phyloP scores from a whole-genome alignment of 2,329 filamentous ascomycete genomes.

The Calonectria montana region DNA sequence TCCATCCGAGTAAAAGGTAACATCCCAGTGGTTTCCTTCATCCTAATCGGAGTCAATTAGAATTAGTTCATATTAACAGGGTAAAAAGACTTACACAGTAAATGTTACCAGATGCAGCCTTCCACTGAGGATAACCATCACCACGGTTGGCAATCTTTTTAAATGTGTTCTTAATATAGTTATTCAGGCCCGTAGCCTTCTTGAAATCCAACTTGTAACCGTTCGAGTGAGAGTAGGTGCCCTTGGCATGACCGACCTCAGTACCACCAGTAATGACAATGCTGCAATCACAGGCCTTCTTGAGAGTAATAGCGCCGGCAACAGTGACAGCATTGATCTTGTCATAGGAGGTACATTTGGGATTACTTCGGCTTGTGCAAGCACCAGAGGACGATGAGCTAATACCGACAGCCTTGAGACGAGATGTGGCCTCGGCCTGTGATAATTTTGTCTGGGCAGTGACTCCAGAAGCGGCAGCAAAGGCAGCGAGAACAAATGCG shows the following conservation, averaged over 20 bases:
- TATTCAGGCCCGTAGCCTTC: constrained; percentile 30
- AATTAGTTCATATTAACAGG: background rate
- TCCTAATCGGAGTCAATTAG: constrained; percentile 17
- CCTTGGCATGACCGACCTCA: constrained; percentile 37
- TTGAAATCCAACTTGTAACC: constrained; percentile 42
- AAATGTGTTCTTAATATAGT: constrained; percentile 31
- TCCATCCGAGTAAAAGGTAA: constrained; percentile 22
- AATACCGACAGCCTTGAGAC: constrained; percentile 37
- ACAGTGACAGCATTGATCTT: constrained; percentile 38
- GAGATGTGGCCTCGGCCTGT: constrained; percentile 31
- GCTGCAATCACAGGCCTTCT: constrained; percentile 36
- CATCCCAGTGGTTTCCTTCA: constrained; percentile 38
- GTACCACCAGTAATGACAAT: constrained; percentile 39
- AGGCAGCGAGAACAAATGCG: background rate
- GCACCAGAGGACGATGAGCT: constrained; percentile 32
- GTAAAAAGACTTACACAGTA: constrained; percentile 35
- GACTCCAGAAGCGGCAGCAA: background rate
- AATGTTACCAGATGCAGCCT: constrained; percentile 38
- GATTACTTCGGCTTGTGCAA: constrained; percentile 33
- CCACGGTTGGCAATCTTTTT: constrained; percentile 33
- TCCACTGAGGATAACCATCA: constrained; percentile 36
- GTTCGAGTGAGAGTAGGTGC: constrained; percentile 35
- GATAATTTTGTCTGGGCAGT: background rate
- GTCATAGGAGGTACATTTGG: constrained; percentile 40
- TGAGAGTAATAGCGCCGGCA: constrained; percentile 39